Evolutionary conservation across 2,329 filamentous ascomycete genomes (phyloP).

Genomic region (Ilyonectria robusta): DNA sequence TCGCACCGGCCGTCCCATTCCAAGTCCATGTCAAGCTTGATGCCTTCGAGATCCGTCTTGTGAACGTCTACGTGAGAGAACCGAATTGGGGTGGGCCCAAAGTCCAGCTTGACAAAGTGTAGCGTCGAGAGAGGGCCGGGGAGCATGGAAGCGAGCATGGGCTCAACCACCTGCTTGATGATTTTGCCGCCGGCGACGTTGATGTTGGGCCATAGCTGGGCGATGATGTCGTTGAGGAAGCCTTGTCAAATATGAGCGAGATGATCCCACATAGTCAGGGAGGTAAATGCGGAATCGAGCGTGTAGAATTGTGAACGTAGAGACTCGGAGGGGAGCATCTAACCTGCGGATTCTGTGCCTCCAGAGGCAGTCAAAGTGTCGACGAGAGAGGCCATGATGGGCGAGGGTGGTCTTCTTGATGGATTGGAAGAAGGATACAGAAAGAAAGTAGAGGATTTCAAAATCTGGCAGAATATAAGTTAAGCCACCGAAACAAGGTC

Average conservation of each 20-base stretch:
- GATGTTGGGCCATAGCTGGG: constrained; percentile 47
- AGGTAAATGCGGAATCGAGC: constrained; percentile 11
- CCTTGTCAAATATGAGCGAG: constrained; percentile 35
- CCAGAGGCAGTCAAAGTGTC: constrained; percentile 45
- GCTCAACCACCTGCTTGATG: constrained; percentile 43
- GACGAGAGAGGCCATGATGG: constrained; percentile 40
- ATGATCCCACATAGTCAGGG: background rate
- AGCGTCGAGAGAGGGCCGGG: constrained; percentile 42
- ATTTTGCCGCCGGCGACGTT: constrained; percentile 45
- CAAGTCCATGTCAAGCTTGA: constrained; percentile 47
- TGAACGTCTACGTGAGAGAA: constrained; percentile 45
- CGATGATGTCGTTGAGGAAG: constrained; percentile 46
- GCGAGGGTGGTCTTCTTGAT: constrained; percentile 3
- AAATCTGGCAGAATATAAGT: constrained; percentile 5
- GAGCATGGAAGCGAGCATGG: constrained; percentile 43
- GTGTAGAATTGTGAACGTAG: background rate
- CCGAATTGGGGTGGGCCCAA: constrained; percentile 39
- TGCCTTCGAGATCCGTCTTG: constrained; percentile 40
- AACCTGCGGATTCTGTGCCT: constrained; percentile 45
- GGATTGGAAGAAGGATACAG: constrained; percentile 3
- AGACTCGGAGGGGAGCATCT: constrained; percentile 2
- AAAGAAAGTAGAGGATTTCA: background rate
- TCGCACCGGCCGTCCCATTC: constrained; percentile 43
- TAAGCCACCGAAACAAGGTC: constrained; percentile 14
- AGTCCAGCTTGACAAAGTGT: constrained; percentile 43